Evolutionary conservation across 1,284 basidiomycete species (phyloP).

Genomic region (Microbotryum intermedium): DNA sequence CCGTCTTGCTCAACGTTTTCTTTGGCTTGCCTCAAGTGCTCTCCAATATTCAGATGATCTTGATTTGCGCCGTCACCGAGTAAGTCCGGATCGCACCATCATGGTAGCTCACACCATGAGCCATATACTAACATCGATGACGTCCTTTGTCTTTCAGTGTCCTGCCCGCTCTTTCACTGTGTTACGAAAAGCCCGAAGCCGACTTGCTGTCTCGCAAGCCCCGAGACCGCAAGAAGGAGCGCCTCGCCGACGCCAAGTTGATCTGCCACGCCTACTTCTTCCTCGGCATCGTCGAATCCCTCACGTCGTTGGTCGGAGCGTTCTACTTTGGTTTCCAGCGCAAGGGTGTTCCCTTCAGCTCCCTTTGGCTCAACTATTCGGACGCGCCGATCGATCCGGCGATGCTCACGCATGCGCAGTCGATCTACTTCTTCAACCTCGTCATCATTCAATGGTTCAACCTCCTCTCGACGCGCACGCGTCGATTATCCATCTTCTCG

Average conservation of each 20-base stretch:
- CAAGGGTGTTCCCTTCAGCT: slow-evolving; percentile 51
- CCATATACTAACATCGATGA: too few species aligned
- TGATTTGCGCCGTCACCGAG: slow-evolving; percentile 48
- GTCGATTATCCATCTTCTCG: slow-evolving; percentile 47
- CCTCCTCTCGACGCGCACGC: slow-evolving; percentile 47
- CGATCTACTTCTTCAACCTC: slow-evolving; percentile 43
- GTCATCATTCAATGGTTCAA: slow-evolving; percentile 62
- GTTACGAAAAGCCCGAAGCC: slow-evolving; percentile 53
- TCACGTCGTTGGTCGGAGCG: slow-evolving; percentile 48
- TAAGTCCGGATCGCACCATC: too few species aligned
- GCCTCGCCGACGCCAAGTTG: slow-evolving; percentile 46
- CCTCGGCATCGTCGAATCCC: slow-evolving; percentile 51
- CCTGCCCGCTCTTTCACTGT: slow-evolving; percentile 50
- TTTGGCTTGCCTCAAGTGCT: slow-evolving; percentile 49
- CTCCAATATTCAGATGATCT: slow-evolving; percentile 49
- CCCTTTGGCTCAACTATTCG: slow-evolving; percentile 50
- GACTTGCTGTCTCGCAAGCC: slow-evolving; percentile 54
- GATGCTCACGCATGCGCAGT: slow-evolving; percentile 42
- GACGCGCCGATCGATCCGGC: slow-evolving; percentile 37
- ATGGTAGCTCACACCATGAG: too few species aligned
- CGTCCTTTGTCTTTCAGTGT: neutral
- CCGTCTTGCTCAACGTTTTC: slow-evolving; percentile 51
- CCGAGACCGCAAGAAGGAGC: slow-evolving; percentile 51
- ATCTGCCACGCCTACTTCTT: slow-evolving; percentile 59
- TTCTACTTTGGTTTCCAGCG: slow-evolving; percentile 36